A percentile compares a stretch with the other conserved stretches of the same genome.
phyloP scores from a whole-genome alignment of 352 stramenopile genomes.

The Detonula confervacea region DNA sequence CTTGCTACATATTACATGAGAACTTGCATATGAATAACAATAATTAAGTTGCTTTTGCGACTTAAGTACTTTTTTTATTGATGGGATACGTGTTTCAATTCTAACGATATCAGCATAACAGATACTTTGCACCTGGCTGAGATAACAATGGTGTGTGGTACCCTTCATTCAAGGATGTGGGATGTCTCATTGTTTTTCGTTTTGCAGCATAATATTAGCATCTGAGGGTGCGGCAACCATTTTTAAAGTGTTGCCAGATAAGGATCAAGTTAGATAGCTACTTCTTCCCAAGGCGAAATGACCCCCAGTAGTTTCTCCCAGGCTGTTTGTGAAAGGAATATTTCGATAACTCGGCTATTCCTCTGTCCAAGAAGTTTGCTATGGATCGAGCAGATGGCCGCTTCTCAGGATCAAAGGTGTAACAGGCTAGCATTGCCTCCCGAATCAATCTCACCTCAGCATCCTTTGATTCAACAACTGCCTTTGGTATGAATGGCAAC shows the following conservation, averaged over 20 bases:
- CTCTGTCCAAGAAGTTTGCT: constrained; percentile 53
- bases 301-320: not conserved
- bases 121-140: no score
- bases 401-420: constrained; percentile 56
- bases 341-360: constrained; percentile 37
- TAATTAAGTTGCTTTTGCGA: not conserved
- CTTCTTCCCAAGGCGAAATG: not conserved
- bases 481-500: constrained; percentile 59
- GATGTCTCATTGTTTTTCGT: no score
- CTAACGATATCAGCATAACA: no score
- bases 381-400: constrained; percentile 60
- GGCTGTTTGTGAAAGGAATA: not conserved
- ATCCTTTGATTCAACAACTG: constrained; percentile 55
- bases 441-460: constrained; percentile 68
- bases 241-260: no score
- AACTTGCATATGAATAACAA: constrained; percentile 25
- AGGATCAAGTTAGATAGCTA: not conserved
- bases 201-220: no score
- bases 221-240: no score
- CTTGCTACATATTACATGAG: not conserved
- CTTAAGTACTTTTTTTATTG: not conserved
- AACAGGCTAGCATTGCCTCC: constrained; percentile 70
- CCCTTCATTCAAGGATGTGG: no score
- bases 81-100: no score
- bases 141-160: no score